Percentiles rank a stretch among this genome's conserved stretches.
Conservation (phyloP, 768 basidiomycete species). For the Termitomyces sp. region DNA sequence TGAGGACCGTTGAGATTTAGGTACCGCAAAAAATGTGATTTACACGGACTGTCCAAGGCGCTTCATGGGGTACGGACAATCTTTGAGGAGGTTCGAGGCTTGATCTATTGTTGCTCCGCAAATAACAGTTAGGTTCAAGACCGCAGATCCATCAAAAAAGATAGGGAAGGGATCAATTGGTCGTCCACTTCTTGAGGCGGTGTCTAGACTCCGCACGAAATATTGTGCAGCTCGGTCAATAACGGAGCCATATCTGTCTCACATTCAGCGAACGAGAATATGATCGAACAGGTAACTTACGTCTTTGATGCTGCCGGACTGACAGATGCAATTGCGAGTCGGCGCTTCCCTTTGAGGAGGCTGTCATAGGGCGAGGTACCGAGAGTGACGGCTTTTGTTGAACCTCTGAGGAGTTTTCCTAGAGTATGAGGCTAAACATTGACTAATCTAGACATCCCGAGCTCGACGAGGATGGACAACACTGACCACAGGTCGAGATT, state of each 20-base stretch:
- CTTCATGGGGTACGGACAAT: constrained; percentile 14
- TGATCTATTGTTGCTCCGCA: constrained; percentile 9
- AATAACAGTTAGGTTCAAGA: constrained; percentile 8
- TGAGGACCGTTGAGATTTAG: background rate
- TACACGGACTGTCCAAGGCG: constrained; percentile 13
- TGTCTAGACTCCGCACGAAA: constrained; percentile 5
- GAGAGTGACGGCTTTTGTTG: constrained; percentile 11
- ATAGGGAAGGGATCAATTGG: constrained; percentile 10
- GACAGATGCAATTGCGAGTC: constrained; percentile 13
- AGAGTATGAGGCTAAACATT: constrained; percentile 6
- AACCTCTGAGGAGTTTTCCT: constrained; percentile 3
- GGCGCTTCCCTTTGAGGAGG: constrained; percentile 11
- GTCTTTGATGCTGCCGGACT: constrained; percentile 10
- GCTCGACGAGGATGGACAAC: background rate
- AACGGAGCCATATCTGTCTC: constrained; percentile 7
- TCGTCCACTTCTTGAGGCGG: background rate
- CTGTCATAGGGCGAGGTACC: constrained; percentile 12
- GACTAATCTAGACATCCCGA: background rate
- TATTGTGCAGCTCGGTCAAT: constrained; percentile 12
- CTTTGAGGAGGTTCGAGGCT: constrained; percentile 8
- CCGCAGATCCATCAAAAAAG: constrained; percentile 8
- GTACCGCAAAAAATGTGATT: background rate
- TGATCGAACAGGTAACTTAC: background rate
- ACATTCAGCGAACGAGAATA: background rate
- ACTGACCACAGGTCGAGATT: constrained; percentile 12